Evolutionary conservation across 2,329 filamentous ascomycete genomes (phyloP), one percentile per base, ranked within the genome.

Genomic region (Sporothrix humicola): DNA sequence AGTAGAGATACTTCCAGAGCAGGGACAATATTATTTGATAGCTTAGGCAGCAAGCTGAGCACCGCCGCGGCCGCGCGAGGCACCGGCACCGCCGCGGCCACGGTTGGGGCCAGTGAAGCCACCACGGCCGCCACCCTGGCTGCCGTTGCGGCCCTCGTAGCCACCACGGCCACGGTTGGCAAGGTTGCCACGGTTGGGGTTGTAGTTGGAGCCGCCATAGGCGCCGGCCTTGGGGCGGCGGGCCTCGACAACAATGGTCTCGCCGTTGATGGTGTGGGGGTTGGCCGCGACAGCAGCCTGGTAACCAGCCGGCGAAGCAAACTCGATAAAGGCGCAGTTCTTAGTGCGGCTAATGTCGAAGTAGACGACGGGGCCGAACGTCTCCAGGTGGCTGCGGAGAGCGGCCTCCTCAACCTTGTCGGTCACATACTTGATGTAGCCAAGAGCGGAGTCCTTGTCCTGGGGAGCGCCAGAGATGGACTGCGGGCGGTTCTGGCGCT

Each of bases 271-370:
- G 61, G 88, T 88, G 84, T 97, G 94, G 50, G 95, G 95, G 84
- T 97, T 98, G 78, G 91, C 92, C 75, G 89, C 89, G 52, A 93
- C 87, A 59, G 96, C 96, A 76, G 93, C 92, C 81, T 93, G 89
- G 84, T 97, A 98, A 65, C 90, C 94, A 72, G 94, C 90, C 26
- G 89, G 81, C 65, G 91, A 92, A 80, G 91, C 92, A 83, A 96
- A 99, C 82, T 99, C 96, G 74, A 98, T 93, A 80, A 98, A 98
- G 37, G 96, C 96, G 80, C 94, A 98, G 87, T 96, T 98, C 95
- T 97, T 98, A 79, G 88, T 84, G 75, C 92, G 90, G 83, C 93
- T 94, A 78, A 95, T 88, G 73, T 94, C 93, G 76, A 95, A 93
- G 79, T 91, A 90, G 72, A 87, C 86, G 73, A 95, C 82, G 79